Percentiles rank a stretch among this genome's conserved stretches.
Conservation (phyloP, 1,284 basidiomycete species). For the Sphagnurus paluster region DNA sequence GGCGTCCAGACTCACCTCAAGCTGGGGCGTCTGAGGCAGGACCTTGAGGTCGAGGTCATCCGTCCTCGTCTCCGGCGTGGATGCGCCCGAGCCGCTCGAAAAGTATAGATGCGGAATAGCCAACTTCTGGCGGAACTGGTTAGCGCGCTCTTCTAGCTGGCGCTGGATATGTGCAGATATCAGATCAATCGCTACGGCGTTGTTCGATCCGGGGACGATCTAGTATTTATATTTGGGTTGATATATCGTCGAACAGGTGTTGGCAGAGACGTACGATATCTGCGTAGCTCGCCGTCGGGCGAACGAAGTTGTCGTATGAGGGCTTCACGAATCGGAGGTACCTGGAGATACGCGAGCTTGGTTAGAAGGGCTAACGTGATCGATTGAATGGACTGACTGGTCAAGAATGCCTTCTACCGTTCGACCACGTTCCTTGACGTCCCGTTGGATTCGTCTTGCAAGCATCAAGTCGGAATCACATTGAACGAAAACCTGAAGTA, state of each 20-base stretch:
- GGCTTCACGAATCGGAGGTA: slow-evolving; percentile 93
- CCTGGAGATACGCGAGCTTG: slow-evolving; percentile 34
- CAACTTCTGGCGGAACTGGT: slow-evolving; percentile 74
- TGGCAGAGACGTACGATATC: slow-evolving; percentile 68
- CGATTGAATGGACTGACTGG: slow-evolving; percentile 71
- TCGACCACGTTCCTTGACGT: slow-evolving; percentile 86
- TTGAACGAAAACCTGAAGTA: slow-evolving; percentile 71
- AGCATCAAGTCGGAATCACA: slow-evolving; percentile 98
- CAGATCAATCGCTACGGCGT: slow-evolving; percentile 89
- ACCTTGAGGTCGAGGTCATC: slow-evolving; percentile 62
- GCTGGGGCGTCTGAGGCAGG: slow-evolving; percentile 79
- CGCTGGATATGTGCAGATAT: slow-evolving; percentile 90
- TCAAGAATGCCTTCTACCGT: slow-evolving; percentile 86
- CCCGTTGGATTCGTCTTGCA: slow-evolving; percentile 86
- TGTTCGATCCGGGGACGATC: slow-evolving; percentile 91
- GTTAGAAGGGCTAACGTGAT: no score
- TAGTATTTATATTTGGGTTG: slow-evolving; percentile 28
- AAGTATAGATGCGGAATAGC: slow-evolving; percentile 46
- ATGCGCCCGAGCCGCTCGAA: slow-evolving; percentile 30
- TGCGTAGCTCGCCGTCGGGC: slow-evolving; percentile 82
- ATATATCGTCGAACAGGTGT: not conserved
- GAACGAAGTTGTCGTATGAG: slow-evolving; percentile 94
- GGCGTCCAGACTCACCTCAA: slow-evolving; percentile 51
- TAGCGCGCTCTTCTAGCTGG: slow-evolving; percentile 79
- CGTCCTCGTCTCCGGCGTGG: slow-evolving; percentile 32